Conservation (phyloP, 176 grass and related monocot species). For the Dendrocalamus sinicus region DNA sequence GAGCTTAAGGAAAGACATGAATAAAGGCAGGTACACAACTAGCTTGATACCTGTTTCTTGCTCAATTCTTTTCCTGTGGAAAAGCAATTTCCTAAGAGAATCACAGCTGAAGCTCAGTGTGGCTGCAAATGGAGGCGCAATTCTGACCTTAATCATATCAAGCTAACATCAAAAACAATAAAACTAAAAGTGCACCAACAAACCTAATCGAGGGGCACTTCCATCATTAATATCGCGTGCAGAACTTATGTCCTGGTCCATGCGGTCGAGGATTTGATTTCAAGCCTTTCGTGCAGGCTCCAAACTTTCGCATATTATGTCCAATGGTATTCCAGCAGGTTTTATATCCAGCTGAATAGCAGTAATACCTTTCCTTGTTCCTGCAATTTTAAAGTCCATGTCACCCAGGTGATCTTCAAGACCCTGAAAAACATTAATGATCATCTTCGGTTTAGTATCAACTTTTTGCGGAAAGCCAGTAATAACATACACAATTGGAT, state of each 20-base stretch:
- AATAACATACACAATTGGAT: slow-evolving; percentile 18
- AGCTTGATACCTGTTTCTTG: slow-evolving; percentile 78
- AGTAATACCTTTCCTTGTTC: slow-evolving; percentile 93
- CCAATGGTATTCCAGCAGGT: slow-evolving; percentile 96
- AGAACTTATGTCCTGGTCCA: slow-evolving; percentile 92
- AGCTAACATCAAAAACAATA: slow-evolving; percentile 2
- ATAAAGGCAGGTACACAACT: slow-evolving; percentile 4
- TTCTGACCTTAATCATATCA: slow-evolving; percentile 45
- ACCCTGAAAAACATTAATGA: slow-evolving; percentile 60
- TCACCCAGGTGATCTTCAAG: slow-evolving; percentile 97
- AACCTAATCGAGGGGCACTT: slow-evolving; percentile 84
- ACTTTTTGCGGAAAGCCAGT: neutral
- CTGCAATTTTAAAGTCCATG: slow-evolving; percentile 99
- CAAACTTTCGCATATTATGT: slow-evolving; percentile 94
- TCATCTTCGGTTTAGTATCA: slow-evolving; percentile 28
- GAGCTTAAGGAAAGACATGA: slow-evolving; percentile 15
- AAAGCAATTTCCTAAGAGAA: slow-evolving; percentile 73
- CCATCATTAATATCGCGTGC: slow-evolving; percentile 75
- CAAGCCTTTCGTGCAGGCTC: slow-evolving; percentile 82
- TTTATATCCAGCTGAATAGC: slow-evolving; percentile 99
- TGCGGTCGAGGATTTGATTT: slow-evolving; percentile 83
- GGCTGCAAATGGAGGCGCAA: slow-evolving; percentile 53
- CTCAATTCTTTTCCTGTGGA: slow-evolving; percentile 88
- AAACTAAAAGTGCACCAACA: slow-evolving; percentile 17
- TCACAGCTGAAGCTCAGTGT: slow-evolving; percentile 76